Conservation (phyloP, 805 yeast genomes). For the fission yeast (Schizosaccharomyces pombe) region DNA sequence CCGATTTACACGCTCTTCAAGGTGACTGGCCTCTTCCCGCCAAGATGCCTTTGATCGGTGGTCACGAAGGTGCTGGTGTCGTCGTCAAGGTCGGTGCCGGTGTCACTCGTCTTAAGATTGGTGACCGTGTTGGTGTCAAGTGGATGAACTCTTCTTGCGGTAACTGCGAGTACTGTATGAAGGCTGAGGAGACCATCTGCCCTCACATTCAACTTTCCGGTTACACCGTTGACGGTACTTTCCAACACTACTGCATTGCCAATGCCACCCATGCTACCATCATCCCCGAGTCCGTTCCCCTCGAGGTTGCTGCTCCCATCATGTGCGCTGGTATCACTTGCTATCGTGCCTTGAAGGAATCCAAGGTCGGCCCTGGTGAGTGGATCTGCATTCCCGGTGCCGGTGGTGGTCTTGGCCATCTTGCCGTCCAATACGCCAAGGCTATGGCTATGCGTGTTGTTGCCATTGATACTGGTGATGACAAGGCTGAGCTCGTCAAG, state of each 20-base stretch:
- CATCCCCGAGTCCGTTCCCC: constrained; percentile 50
- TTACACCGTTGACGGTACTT: constrained; percentile 73
- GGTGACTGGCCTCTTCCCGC: constrained; percentile 74
- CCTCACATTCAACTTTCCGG: constrained; percentile 50
- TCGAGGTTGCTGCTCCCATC: constrained; percentile 57
- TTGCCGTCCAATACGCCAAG: constrained; percentile 50
- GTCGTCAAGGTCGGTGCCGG: constrained; percentile 54
- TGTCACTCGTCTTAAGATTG: constrained; percentile 48
- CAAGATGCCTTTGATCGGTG: constrained; percentile 60
- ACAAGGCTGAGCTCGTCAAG: constrained; percentile 30
- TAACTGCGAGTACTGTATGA: constrained; percentile 50
- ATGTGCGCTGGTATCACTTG: constrained; percentile 83
- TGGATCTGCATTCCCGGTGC: constrained; percentile 65
- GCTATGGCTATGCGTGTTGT: constrained; percentile 57
- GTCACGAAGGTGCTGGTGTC: constrained; percentile 77
- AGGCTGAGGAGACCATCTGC: constrained; percentile 43
- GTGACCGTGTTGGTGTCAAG: constrained; percentile 64
- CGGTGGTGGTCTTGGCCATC: constrained; percentile 57
- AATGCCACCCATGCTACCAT: constrained; percentile 71
- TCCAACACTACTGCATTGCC: constrained; percentile 77
- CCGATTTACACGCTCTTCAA: constrained; percentile 82
- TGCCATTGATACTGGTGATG: constrained; percentile 50
- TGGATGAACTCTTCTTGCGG: constrained; percentile 65
- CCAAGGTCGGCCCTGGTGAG: constrained; percentile 42
- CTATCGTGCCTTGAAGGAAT: constrained; percentile 70